A percentile compares a stretch with the other conserved stretches of the same genome.
Conservation (phyloP, 2,329 filamentous ascomycete species). For the Aspergillus ibericus region DNA sequence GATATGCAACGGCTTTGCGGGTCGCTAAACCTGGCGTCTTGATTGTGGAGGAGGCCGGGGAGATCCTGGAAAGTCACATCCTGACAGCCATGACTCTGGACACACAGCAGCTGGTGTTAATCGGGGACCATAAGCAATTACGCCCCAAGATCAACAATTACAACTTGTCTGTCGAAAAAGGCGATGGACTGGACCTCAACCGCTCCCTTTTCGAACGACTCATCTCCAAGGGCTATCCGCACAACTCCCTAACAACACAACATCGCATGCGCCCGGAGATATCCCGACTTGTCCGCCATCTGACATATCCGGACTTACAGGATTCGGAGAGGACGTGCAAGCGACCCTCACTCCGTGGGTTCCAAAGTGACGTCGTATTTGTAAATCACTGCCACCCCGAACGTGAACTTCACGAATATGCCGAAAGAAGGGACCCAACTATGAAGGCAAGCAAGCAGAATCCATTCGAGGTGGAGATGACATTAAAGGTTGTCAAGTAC, state of each 20-base stretch:
- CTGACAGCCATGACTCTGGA: conserved; percentile 58
- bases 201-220: conserved; percentile 69
- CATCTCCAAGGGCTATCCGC: conserved; percentile 55
- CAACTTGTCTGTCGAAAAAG: conserved; percentile 61
- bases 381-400: conserved; percentile 62
- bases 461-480: conserved; percentile 64
- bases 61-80: conserved; percentile 69
- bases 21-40: conserved; percentile 59
- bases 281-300: conserved; percentile 55
- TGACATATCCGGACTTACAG: conserved; percentile 63
- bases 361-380: conserved; percentile 64
- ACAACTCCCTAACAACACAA: conserved; percentile 59
- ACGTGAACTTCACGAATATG: conserved; percentile 40
- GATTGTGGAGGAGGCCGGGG: conserved; percentile 71
- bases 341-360: conserved; percentile 54
- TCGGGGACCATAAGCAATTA: conserved; percentile 73
- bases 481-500: conserved; percentile 64
- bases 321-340: conserved; percentile 55
- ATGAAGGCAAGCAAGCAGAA: conserved; percentile 62
- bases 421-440: conserved; percentile 53
- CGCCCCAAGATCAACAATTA: conserved; percentile 67
- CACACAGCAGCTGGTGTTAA: conserved; percentile 65
- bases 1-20: conserved; percentile 56
- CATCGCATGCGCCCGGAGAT: conserved; percentile 71
- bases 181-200: conserved; percentile 66